A percentile compares a stretch with the other conserved stretches of the same genome.
Evolutionary conservation across 23 red algal genomes (phyloP).

Genomic region (Gracilaria domingensis): DNA sequence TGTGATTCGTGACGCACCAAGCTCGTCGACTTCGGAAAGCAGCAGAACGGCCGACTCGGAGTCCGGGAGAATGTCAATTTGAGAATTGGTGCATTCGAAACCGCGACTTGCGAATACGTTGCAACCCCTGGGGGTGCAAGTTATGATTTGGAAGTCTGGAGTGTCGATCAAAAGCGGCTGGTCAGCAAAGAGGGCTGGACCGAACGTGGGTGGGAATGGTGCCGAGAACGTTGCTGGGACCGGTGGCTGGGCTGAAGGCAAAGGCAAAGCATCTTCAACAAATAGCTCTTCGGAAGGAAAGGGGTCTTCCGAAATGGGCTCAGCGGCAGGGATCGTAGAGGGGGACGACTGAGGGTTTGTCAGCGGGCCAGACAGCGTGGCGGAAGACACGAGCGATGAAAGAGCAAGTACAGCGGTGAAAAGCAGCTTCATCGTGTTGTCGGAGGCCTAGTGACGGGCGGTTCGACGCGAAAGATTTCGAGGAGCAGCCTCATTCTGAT

Average conservation of each 20-base stretch:
- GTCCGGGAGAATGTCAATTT: neutral
- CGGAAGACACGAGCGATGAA: neutral
- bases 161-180: neutral
- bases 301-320: neutral
- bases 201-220: neutral
- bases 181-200: neutral
- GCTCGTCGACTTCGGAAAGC: neutral
- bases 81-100: slow-evolving; percentile 9
- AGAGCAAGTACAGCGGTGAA: slow-evolving; percentile 1
- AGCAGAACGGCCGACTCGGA: neutral
- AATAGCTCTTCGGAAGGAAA: neutral
- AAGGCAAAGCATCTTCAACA: neutral
- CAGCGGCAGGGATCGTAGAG: neutral
- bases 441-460: neutral
- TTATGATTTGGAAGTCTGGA: neutral
- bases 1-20: neutral
- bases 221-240: too few relatives aligned
- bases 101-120: neutral
- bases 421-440: slow-evolving; percentile 6
- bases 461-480: slow-evolving; percentile 3
- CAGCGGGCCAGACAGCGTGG: neutral
- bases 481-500: neutral
- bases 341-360: neutral
- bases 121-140: neutral
- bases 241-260: neutral